Evolutionary conservation across 2,329 filamentous ascomycete genomes (phyloP).

Genomic region (Chaetomiaceae sp.): DNA sequence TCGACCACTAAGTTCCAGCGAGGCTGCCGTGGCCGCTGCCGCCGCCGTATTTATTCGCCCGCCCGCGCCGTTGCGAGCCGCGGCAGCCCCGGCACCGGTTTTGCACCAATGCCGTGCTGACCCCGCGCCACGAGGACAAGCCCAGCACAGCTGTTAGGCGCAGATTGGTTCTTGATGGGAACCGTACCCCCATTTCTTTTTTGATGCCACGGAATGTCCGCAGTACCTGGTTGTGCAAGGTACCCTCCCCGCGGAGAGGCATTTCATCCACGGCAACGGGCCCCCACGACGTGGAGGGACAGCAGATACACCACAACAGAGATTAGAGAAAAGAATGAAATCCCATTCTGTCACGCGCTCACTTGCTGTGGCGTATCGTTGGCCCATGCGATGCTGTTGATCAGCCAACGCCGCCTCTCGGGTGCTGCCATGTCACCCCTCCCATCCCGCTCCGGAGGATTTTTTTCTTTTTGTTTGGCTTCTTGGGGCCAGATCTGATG

Average conservation of each 20-base stretch:
- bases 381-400: background rate
- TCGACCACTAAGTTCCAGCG: constrained; percentile 22
- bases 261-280: background rate
- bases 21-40: constrained; percentile 3
- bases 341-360: background rate
- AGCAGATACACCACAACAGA: background rate
- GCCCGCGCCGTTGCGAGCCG: constrained; percentile 13
- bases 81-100: background rate
- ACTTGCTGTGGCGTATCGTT: background rate
- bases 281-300: background rate
- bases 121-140: constrained; percentile 15
- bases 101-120: constrained; percentile 14
- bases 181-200: background rate
- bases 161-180: constrained; percentile 1
- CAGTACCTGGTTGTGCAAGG: too few species aligned
- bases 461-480: background rate
- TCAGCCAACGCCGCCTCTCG: background rate
- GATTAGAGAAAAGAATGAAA: background rate
- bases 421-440: background rate
- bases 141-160: background rate
- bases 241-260: background rate
- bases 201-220: too few species aligned
- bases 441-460: background rate
- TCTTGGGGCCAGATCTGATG: background rate
- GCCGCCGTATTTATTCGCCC: background rate